Evolutionary conservation across 2,329 filamentous ascomycete species (phyloP), one percentile per base, ranked within the genome.

Genomic region (Cytospora mali): DNA sequence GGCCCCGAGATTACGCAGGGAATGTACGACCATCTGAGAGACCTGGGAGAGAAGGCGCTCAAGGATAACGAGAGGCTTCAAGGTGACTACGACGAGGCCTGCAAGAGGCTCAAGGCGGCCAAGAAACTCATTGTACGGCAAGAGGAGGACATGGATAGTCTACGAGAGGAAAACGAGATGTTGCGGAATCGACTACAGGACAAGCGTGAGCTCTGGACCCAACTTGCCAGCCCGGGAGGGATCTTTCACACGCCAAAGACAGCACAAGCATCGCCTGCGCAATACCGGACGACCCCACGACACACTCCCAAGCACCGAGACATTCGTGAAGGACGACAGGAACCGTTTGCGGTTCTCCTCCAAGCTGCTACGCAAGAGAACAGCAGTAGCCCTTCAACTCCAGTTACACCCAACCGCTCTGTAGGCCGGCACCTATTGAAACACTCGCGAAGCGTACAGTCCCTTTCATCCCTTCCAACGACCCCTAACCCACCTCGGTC

Each of bases 121-220:
- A 93, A 93, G 75, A 90, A 87, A 70, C 76, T 93, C 27, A 91
- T 96, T 58, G 86, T 91, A 70, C 85, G 90, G 67, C 89, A 93
- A 69, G 89, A 92, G 64, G 89, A 91, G 66, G 88, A 92, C 70
- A 85, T 90, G 21, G 81, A 85, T 7, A 80, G 81, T 58, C 77
- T 96, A n/a, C 75, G 80, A 2, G 92, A 96, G 70, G 90, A 95
- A 71, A 90, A 92, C 61, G 82, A 87, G 46, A 84, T 91, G 73
- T 81, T 97, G 56, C 85, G 93, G 63, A 91, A 88, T 66, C 88
- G 94, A 23, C 96, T 98, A 67, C 87, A 90, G 49, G 92, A 96
- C 73, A 97, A 97, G 72, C 83, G 94, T 66, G 91, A 96, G 72
- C 93, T 96, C 71, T 88, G 96, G 69, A 90, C 91, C 63, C 84